These are phyloP conservation scores for Enterocytospora artemiae DNA, from an alignment of 371 early-diverging fungal genomes.

Conservation along the genomic window DNA sequence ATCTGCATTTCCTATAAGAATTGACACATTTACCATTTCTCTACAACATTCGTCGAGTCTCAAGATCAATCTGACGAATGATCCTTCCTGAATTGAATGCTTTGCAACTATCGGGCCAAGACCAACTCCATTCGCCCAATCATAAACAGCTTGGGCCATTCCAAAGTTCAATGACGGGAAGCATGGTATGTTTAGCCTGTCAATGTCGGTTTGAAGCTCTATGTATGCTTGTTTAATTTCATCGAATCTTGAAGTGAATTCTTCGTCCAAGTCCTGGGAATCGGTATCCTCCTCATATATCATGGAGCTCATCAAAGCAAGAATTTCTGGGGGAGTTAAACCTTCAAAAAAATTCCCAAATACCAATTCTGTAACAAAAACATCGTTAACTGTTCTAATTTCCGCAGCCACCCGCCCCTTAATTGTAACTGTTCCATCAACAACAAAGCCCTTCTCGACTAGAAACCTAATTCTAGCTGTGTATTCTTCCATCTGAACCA, in stretches of 20 bases:
- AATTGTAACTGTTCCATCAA: slow-evolving; percentile 36
- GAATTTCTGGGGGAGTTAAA: slow-evolving; percentile 25
- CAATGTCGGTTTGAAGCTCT: slow-evolving; percentile 21
- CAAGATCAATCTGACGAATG: slow-evolving; percentile 53
- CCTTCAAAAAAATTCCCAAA: slow-evolving; percentile 43
- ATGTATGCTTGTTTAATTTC: slow-evolving; percentile 18
- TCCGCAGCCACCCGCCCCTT: slow-evolving; percentile 55
- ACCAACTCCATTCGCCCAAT: slow-evolving; percentile 48
- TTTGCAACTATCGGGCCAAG: slow-evolving; percentile 45
- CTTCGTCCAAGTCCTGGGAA: slow-evolving; percentile 21
- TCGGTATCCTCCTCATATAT: slow-evolving; percentile 42
- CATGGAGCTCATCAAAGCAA: slow-evolving; percentile 44
- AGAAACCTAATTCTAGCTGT: slow-evolving; percentile 49
- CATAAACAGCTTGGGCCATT: slow-evolving; percentile 40
- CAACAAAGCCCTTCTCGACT: slow-evolving; percentile 28
- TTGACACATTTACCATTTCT: slow-evolving; percentile 45
- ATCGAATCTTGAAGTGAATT: slow-evolving; percentile 13
- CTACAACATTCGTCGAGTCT: slow-evolving; percentile 55
- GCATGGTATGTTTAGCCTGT: slow-evolving; percentile 23
- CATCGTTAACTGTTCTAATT: slow-evolving; percentile 52
- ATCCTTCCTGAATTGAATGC: slow-evolving; percentile 48
- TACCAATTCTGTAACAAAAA: slow-evolving; percentile 54
- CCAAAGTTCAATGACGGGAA: slow-evolving; percentile 39
- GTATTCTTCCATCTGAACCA: slow-evolving; percentile 49
- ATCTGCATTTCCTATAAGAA: slow-evolving; percentile 42